Percentiles rank a stretch among this genome's conserved stretches.
Conservation (phyloP, 1,284 basidiomycete genomes). For the Neonothopanus nambi region DNA sequence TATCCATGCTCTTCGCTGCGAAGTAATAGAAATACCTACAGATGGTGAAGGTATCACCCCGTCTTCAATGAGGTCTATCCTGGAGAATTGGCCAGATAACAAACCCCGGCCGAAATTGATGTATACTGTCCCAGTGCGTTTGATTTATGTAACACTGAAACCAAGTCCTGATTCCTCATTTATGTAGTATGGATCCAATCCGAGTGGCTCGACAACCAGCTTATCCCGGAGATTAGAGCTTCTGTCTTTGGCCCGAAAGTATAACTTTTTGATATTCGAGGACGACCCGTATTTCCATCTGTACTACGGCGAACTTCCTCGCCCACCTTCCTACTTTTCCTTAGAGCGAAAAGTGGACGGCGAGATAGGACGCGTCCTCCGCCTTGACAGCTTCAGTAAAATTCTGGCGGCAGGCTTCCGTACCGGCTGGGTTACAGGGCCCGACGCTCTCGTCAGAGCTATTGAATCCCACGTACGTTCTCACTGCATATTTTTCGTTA, state of each 20-base stretch:
- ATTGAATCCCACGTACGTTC: constrained; percentile 15
- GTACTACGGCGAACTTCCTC: constrained; percentile 53
- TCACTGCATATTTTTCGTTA: background rate
- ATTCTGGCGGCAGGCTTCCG: constrained; percentile 49
- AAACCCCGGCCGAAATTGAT: constrained; percentile 64
- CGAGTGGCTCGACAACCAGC: constrained; percentile 59
- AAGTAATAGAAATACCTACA: constrained; percentile 56
- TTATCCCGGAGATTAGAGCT: constrained; percentile 59
- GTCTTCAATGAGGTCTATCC: constrained; percentile 44
- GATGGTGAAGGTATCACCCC: constrained; percentile 62
- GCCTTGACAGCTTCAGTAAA: constrained; percentile 66
- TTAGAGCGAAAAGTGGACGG: constrained; percentile 49
- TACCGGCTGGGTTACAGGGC: constrained; percentile 16
- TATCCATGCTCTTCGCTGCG: constrained; percentile 20
- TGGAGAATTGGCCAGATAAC: constrained; percentile 59
- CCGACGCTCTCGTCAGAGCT: constrained; percentile 6
- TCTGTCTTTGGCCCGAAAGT: constrained; percentile 55
- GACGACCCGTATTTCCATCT: constrained; percentile 79
- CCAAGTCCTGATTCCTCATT: background rate
- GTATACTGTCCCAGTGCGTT: constrained; percentile 56
- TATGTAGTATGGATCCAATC: constrained; percentile 56
- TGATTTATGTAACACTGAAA: background rate
- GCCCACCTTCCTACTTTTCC: constrained; percentile 63
- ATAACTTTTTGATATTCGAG: constrained; percentile 69
- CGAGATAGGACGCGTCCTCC: constrained; percentile 45